Base-by-base conservation (phyloP, 371 early-diverging fungal genomes). In the Mucor mucedo region DNA sequence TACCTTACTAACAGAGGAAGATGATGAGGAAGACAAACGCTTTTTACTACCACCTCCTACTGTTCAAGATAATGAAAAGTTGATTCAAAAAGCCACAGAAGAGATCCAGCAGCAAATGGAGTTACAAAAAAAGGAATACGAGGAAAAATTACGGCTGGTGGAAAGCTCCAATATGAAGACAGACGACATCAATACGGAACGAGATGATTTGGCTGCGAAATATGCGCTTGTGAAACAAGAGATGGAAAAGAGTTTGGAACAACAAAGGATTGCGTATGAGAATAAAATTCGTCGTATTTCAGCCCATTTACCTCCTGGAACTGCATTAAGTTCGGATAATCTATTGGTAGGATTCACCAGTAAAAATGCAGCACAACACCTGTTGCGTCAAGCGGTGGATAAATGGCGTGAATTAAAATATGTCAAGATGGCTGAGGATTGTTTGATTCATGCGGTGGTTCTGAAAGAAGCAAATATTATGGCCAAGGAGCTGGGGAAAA, bases 401-500 rank as follows among this genome's bases (percentile, higher is more conserved):
- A 75, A 79, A 49, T 91, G 93, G 91, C 84, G 84, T 60, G 66
- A 80, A 35, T 72, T 85, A 44, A 76, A 87, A 48, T 85, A 79
- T 58, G 85, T 93, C 13, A 69, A 76, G 9, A 85, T 93, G 67
- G 88, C 90, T 2, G 89, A 91, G 61, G 79, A 75, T 16, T 80
- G 92, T 32, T 66, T 89, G 33, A 77, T 79, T 27, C 83, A 86
- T 55, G 89, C 89, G 0, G 83, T 86, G 0, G 56, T 89, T 13
- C 65, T 95, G 28, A 92, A 93, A 70, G 91, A 93, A 56, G 94
- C 93, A 52, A 95, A 94, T 58, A 83, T 93, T 7, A 91, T 92
- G 57, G 83, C 90, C 53, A 86, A 85, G 49, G 93, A 95, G 63
- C 75, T 93, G 4, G 83, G 81, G 2, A 91, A 91, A 49, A 73